These are phyloP conservation scores for Yamadazyma laniorum DNA, from an alignment of 805 yeast species.

Conservation along the genomic window DNA sequence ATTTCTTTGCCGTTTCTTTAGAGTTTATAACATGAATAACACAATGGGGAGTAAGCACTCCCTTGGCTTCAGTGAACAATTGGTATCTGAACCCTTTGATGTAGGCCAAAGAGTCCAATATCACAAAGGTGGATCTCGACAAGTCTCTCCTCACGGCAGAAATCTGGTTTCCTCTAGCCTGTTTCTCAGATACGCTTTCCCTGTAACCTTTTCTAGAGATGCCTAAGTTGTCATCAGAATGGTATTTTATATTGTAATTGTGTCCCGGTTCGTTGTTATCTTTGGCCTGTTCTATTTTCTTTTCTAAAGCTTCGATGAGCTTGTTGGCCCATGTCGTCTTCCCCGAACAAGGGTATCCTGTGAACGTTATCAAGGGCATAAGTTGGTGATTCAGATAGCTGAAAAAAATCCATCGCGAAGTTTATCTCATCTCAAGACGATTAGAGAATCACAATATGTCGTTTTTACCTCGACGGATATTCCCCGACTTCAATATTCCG, in stretches of 20 bases:
- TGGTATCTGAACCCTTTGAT: constrained; percentile 96
- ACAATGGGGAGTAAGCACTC: constrained; percentile 75
- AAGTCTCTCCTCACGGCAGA: constrained; percentile 85
- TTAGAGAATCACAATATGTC: constrained; percentile 19
- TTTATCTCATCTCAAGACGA: background rate
- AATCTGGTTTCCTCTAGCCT: constrained; percentile 79
- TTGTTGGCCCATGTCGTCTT: constrained; percentile 72
- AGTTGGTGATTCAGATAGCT: constrained; percentile 1
- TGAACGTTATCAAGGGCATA: constrained; percentile 83
- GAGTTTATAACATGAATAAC: constrained; percentile 79
- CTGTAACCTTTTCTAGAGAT: constrained; percentile 65
- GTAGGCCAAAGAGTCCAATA: constrained; percentile 82
- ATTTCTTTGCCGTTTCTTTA: constrained; percentile 53
- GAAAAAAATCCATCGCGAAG: background rate
- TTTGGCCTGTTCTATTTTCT: constrained; percentile 39
- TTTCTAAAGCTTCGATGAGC: constrained; percentile 48
- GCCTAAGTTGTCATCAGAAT: constrained; percentile 76
- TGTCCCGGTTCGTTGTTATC: constrained; percentile 46
- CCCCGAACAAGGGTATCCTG: constrained; percentile 87
- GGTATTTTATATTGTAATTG: constrained; percentile 60
- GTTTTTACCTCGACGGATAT: constrained; percentile 67
- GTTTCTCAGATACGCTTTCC: constrained; percentile 75
- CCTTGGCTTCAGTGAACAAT: constrained; percentile 89
- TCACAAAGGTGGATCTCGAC: constrained; percentile 65
- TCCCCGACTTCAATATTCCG: constrained; percentile 70